Conservation (phyloP, 331 rosid species). For the Dryas integrifolia region DNA sequence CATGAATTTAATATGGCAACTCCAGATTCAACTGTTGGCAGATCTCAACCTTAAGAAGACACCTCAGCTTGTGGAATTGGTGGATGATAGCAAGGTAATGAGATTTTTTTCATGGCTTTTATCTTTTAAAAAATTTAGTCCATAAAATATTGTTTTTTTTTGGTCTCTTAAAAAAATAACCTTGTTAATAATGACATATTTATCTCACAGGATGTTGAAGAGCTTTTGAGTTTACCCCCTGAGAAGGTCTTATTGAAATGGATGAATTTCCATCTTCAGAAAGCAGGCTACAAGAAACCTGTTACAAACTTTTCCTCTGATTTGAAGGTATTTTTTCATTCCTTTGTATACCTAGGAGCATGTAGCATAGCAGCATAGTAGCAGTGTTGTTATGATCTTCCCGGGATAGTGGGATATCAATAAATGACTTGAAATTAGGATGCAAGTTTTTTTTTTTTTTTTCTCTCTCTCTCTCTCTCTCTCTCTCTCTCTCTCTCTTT, state of each 20-base stretch:
- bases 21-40: slow-evolving; percentile 91
- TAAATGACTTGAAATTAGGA: background rate
- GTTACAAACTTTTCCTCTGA: slow-evolving; percentile 84
- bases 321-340: slow-evolving; percentile 59
- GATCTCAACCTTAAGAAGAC: slow-evolving; percentile 95
- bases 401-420: background rate
- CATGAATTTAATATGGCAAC: slow-evolving; percentile 20
- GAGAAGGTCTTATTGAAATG: slow-evolving; percentile 86
- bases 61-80: slow-evolving; percentile 93
- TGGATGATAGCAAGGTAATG: slow-evolving; percentile 71
- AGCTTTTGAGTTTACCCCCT: slow-evolving; percentile 86
- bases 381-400: background rate
- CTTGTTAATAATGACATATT: slow-evolving; percentile 5
- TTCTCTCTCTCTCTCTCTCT: background rate
- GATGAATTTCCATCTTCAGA: slow-evolving; percentile 95
- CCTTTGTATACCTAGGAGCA: background rate
- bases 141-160: background rate
- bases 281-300: slow-evolving; percentile 77
- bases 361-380: background rate
- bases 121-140: background rate
- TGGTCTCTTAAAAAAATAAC: background rate
- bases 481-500: background rate
- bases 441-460: background rate
- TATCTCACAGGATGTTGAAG: slow-evolving; percentile 80
- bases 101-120: background rate